These are phyloP conservation scores for Lasiodiplodia citricola DNA, from an alignment of 2,329 filamentous ascomycete species.

Conservation along the genomic window DNA sequence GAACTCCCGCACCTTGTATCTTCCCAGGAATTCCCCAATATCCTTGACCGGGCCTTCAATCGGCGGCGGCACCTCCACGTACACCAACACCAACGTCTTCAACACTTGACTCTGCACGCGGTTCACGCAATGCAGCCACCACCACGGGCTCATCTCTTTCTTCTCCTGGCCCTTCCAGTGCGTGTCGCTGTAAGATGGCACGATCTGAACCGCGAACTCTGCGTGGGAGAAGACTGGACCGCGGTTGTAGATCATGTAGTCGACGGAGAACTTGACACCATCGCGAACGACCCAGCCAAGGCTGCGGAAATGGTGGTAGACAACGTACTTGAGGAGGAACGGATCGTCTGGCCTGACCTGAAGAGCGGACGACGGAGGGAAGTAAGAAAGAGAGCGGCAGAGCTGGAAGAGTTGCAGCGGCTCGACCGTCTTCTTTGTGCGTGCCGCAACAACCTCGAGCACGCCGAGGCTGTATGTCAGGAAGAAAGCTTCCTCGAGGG, in stretches of 20 bases:
- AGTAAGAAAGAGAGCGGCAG: constrained; percentile 73
- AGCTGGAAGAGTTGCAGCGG: constrained; percentile 58
- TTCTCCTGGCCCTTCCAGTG: constrained; percentile 70
- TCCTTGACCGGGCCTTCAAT: constrained; percentile 46
- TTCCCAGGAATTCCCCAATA: constrained; percentile 66
- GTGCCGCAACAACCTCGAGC: constrained; percentile 61
- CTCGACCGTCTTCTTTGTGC: constrained; percentile 55
- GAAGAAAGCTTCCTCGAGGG: constrained; percentile 90
- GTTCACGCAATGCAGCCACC: constrained; percentile 87
- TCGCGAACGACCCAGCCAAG: constrained; percentile 92
- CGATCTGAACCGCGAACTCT: constrained; percentile 84
- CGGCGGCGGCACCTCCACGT: constrained; percentile 86
- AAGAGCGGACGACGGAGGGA: constrained; percentile 58
- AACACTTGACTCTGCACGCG: constrained; percentile 87
- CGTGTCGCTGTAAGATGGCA: constrained; percentile 78
- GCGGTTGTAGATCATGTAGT: constrained; percentile 92
- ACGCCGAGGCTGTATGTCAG: constrained; percentile 80
- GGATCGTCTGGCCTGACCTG: constrained; percentile 74
- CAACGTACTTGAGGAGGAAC: constrained; percentile 85
- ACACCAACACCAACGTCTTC: constrained; percentile 87
- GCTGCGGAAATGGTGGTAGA: constrained; percentile 95
- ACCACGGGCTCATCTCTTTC: constrained; percentile 66
- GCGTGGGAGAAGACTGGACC: constrained; percentile 95
- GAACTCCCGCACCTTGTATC: constrained; percentile 81
- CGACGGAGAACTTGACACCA: constrained; percentile 92